phyloP scores from a whole-genome alignment of 2,329 filamentous ascomycete genomes.

The Harringtonia aguacate region DNA sequence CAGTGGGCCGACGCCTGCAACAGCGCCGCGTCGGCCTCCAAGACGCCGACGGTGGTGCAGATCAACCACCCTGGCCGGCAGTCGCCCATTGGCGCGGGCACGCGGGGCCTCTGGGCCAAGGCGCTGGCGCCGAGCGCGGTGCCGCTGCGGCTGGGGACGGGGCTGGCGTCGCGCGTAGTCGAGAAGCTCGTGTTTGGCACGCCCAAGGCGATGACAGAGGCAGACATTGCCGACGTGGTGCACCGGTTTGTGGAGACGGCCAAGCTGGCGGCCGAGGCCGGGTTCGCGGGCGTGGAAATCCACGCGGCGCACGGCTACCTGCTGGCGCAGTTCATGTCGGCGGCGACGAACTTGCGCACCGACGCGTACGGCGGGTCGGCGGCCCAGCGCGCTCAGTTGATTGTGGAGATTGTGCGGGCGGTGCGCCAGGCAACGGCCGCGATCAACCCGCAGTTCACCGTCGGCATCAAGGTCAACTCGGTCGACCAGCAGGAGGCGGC shows the following conservation, averaged over 20 bases:
- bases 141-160: conserved; percentile 27
- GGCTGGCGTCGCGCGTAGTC: conserved; percentile 21
- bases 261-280: conserved; percentile 32
- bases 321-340: conserved; percentile 42
- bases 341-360: conserved; percentile 36
- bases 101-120: conserved; percentile 35
- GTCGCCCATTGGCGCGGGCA: conserved; percentile 15
- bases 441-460: conserved; percentile 30
- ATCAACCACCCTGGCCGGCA: conserved; percentile 54
- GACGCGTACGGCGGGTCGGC: conserved; percentile 30
- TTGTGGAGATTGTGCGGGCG: neutral
- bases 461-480: conserved; percentile 46
- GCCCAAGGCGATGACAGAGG: conserved; percentile 36
- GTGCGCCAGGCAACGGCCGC: conserved; percentile 22
- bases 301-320: conserved; percentile 47
- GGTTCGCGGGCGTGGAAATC: conserved; percentile 33
- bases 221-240: conserved; percentile 43
- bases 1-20: conserved; percentile 37
- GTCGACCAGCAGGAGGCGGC: conserved; percentile 41
- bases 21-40: conserved; percentile 31
- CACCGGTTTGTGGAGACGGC: conserved; percentile 42
- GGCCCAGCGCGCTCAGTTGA: conserved; percentile 37
- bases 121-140: conserved; percentile 32
- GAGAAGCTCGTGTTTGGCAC: conserved; percentile 5
- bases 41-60: conserved; percentile 47